A percentile compares a stretch with the other conserved stretches of the same genome.
These are phyloP conservation scores for Chytriomyces hyalinus DNA, from an alignment of 192 early-diverging fungal genomes.

Conservation along the genomic window DNA sequence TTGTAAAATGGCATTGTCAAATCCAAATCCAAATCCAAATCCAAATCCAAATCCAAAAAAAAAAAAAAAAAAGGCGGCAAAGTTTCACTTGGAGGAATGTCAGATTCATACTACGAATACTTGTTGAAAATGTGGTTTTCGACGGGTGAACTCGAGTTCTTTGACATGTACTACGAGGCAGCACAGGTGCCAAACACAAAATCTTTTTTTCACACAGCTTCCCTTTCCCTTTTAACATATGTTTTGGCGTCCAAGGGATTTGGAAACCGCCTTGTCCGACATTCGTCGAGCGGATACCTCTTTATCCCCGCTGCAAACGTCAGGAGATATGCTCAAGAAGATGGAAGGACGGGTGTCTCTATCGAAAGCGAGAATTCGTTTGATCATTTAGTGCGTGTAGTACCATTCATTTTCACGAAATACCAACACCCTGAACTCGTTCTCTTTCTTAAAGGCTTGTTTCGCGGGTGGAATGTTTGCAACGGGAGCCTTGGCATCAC, in stretches of 20 bases:
- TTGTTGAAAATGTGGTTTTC: slow-evolving; percentile 54
- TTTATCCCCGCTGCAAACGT: background rate
- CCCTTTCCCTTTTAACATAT: background rate
- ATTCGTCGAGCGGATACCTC: background rate
- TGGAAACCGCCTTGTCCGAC: background rate
- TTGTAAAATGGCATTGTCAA: too few relatives aligned
- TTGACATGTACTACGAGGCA: slow-evolving; percentile 14
- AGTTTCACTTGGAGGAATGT: slow-evolving; percentile 42
- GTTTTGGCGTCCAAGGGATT: background rate
- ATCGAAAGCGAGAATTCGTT: background rate
- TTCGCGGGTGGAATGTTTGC: slow-evolving; percentile 76
- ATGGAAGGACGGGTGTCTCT: too few relatives aligned
- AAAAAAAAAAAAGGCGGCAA: background rate
- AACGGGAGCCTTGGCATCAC: slow-evolving; percentile 55
- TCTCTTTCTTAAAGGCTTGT: slow-evolving; percentile 50
- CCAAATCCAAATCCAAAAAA: too few relatives aligned
- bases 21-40: too few relatives aligned
- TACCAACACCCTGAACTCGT: background rate
- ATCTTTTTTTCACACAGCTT: too few relatives aligned
- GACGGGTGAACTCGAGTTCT: slow-evolving; percentile 14
- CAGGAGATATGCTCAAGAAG: too few relatives aligned
- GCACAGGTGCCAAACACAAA: slow-evolving; percentile 6
- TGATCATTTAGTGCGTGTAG: slow-evolving; percentile 21
- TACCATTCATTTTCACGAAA: background rate
- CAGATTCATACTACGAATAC: slow-evolving; percentile 61